These are phyloP conservation scores for Diaporthe ampelina DNA, from an alignment of 2,329 filamentous ascomycete species.

Conservation along the genomic window DNA sequence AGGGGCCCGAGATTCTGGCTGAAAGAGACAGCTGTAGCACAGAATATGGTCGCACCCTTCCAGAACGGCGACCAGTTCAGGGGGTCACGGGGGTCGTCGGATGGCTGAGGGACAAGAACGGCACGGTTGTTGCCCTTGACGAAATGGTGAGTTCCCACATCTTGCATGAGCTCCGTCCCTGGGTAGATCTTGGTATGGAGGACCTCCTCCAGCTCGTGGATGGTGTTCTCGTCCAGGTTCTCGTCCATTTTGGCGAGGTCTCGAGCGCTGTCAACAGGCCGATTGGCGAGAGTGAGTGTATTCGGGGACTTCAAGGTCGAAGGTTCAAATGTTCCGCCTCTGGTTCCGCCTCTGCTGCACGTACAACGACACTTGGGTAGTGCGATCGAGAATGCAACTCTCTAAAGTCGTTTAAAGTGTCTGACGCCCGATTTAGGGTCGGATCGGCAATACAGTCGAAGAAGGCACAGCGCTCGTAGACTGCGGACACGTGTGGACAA, in stretches of 20 bases:
- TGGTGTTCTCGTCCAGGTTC: constrained; percentile 43
- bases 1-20: constrained; percentile 57
- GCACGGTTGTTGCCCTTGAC: constrained; percentile 66
- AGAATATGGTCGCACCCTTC: constrained; percentile 55
- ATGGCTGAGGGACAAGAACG: constrained; percentile 63
- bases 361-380: neutral
- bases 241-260: neutral
- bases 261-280: neutral
- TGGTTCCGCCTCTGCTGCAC: neutral
- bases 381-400: constrained; percentile 5
- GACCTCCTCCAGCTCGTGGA: constrained; percentile 45
- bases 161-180: constrained; percentile 56
- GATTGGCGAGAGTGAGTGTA: neutral
- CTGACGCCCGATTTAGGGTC: neutral
- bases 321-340: too few species aligned
- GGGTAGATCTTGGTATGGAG: constrained; percentile 52
- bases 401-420: neutral
- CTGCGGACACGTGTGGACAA: neutral
- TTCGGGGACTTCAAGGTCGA: neutral
- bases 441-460: neutral
- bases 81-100: constrained; percentile 62
- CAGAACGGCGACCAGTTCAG: constrained; percentile 63
- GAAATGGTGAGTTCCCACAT: constrained; percentile 74
- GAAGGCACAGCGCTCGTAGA: neutral
- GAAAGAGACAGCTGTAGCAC: constrained; percentile 56